These are phyloP conservation scores for Peronospora belbahrii DNA, from an alignment of 352 stramenopile genomes.

Conservation along the genomic window DNA sequence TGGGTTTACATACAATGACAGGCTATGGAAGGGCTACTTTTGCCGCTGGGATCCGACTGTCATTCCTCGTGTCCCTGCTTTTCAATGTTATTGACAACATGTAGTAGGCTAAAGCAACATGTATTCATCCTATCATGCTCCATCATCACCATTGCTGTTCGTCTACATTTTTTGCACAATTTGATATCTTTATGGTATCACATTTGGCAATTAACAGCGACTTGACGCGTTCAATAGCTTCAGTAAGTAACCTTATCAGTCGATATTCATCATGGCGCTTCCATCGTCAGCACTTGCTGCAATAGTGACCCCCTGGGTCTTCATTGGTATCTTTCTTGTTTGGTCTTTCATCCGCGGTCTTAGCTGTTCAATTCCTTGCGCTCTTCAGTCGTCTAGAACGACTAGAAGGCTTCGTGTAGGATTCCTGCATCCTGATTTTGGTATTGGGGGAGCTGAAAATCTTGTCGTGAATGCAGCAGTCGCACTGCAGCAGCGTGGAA, in stretches of 20 bases:
- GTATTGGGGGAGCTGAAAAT: slow-evolving; percentile 95
- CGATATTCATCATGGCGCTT: slow-evolving; percentile 11
- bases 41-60: slow-evolving; percentile 77
- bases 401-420: slow-evolving; percentile 54
- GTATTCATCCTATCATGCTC: background rate
- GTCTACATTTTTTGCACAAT: slow-evolving; percentile 11
- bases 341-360: slow-evolving; percentile 26
- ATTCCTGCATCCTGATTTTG: slow-evolving; percentile 98
- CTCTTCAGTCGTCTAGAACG: slow-evolving; percentile 1
- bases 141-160: background rate
- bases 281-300: slow-evolving; percentile 7
- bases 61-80: slow-evolving; percentile 52
- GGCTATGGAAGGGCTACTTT: slow-evolving; percentile 83
- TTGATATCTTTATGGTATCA: slow-evolving; percentile 1
- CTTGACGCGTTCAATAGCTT: too few species aligned
- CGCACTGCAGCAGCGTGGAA: slow-evolving; percentile 74
- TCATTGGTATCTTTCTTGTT: slow-evolving; percentile 16
- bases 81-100: slow-evolving; percentile 58
- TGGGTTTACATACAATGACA: too few species aligned
- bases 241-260: too few species aligned
- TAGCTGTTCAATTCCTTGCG: slow-evolving; percentile 17
- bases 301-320: slow-evolving; percentile 9
- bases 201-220: slow-evolving; percentile 6
- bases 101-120: background rate
- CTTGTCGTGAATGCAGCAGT: slow-evolving; percentile 89